Conservation (phyloP, 177 flowering plant species). For the Tripterygium wilfordii region DNA sequence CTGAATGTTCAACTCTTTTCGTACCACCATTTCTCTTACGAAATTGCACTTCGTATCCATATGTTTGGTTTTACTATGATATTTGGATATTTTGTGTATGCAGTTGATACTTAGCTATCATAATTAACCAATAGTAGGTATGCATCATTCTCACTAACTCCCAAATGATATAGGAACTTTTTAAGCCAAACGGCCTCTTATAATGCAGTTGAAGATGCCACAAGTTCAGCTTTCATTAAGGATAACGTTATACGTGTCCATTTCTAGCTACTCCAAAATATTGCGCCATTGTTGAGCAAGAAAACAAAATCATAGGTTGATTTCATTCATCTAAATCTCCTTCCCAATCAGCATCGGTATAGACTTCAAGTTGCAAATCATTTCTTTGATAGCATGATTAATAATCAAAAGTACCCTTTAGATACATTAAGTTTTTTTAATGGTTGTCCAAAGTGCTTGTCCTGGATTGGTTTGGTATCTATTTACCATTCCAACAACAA, state of each 20-base stretch:
- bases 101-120: not conserved
- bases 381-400: not conserved
- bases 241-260: not conserved
- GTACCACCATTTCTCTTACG: not conserved
- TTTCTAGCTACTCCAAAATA: not conserved
- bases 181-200: not conserved
- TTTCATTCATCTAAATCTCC: not conserved
- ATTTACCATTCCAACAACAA: not conserved
- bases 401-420: not conserved
- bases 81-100: not conserved
- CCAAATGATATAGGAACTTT: not conserved
- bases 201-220: not conserved
- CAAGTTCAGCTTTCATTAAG: not conserved
- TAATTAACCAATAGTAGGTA: not conserved
- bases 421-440: not conserved
- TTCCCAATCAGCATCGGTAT: not conserved
- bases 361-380: too few species aligned
- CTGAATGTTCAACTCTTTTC: not conserved
- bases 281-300: not conserved
- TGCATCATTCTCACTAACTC: not conserved
- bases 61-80: not conserved
- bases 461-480: not conserved
- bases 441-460: not conserved
- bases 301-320: not conserved
- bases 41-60: not conserved